Evolutionary conservation across 805 yeast species (phyloP).

Genomic region (Myxozyma monticola): DNA sequence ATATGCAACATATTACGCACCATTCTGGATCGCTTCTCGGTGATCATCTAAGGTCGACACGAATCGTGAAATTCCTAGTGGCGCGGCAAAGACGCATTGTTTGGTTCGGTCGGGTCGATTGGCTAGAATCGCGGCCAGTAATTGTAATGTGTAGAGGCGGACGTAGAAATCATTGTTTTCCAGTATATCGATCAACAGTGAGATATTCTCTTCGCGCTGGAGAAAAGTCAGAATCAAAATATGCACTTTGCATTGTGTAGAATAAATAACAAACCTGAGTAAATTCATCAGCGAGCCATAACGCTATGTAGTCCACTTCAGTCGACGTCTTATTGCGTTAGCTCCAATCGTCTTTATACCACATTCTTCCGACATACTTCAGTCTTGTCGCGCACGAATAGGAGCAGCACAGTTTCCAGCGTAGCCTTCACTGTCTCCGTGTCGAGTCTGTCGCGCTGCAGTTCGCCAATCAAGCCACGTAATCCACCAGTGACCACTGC

Average conservation of each 20-base stretch:
- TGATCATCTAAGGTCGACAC: constrained; percentile 62
- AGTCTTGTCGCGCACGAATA: constrained; percentile 67
- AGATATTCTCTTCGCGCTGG: constrained; percentile 45
- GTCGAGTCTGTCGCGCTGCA: constrained; percentile 68
- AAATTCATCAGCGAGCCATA: constrained; percentile 94
- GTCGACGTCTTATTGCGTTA: constrained; percentile 1
- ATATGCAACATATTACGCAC: constrained; percentile 3
- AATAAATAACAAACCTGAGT: constrained; percentile 50
- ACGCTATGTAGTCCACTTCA: constrained; percentile 75
- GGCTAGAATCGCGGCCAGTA: constrained; percentile 78
- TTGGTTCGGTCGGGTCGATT: constrained; percentile 74
- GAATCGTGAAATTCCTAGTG: constrained; percentile 75
- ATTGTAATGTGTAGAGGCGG: constrained; percentile 76
- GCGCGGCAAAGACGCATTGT: constrained; percentile 68
- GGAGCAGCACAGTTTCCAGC: constrained; percentile 77
- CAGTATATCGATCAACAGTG: constrained; percentile 52
- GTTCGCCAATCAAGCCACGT: constrained; percentile 65
- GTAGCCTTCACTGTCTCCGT: constrained; percentile 72
- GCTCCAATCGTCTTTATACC: background rate
- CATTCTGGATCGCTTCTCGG: constrained; percentile 86
- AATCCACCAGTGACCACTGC: constrained; percentile 85
- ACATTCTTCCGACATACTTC: constrained; percentile 33
- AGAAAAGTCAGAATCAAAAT: constrained; percentile 27
- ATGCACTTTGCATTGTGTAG: background rate
- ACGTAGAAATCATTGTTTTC: constrained; percentile 67